Evolutionary conservation across 2,329 filamentous ascomycete species (phyloP).

Genomic region (Hypoxylon sp.): DNA sequence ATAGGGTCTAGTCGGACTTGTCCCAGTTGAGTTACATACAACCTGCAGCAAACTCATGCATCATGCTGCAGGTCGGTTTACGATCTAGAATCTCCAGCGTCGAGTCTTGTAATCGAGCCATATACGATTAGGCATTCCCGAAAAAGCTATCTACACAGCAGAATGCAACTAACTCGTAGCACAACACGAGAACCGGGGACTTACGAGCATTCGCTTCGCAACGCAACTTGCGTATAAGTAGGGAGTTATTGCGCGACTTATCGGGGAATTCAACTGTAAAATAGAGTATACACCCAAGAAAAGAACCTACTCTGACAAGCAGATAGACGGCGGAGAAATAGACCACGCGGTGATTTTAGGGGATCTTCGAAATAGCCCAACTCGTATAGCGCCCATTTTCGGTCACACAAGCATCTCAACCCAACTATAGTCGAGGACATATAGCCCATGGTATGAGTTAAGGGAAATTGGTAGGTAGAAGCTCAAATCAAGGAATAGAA

Average conservation of each 20-base stretch:
- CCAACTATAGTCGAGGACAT: not conserved
- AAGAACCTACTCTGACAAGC: not conserved
- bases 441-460: not conserved
- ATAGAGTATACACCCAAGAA: not conserved
- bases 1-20: slow-evolving; percentile 8
- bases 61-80: slow-evolving; percentile 26
- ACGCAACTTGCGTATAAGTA: not conserved
- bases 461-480: not conserved
- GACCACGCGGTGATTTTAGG: not conserved
- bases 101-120: slow-evolving; percentile 34
- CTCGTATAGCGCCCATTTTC: not conserved
- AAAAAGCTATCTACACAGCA: slow-evolving; percentile 13
- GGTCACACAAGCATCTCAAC: not conserved
- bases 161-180: slow-evolving; percentile 20
- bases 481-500: not conserved
- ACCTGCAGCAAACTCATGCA: slow-evolving; percentile 27
- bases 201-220: not conserved
- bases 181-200: slow-evolving; percentile 18
- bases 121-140: slow-evolving; percentile 18
- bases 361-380: not conserved
- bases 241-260: not conserved
- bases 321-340: not conserved
- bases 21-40: slow-evolving; percentile 4
- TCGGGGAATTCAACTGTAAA: slow-evolving; percentile 7
- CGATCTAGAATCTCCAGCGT: slow-evolving; percentile 34